Evolutionary conservation across 73 alveolate genomes (phyloP).

Genomic region (Paramecium sonneborni): DNA sequence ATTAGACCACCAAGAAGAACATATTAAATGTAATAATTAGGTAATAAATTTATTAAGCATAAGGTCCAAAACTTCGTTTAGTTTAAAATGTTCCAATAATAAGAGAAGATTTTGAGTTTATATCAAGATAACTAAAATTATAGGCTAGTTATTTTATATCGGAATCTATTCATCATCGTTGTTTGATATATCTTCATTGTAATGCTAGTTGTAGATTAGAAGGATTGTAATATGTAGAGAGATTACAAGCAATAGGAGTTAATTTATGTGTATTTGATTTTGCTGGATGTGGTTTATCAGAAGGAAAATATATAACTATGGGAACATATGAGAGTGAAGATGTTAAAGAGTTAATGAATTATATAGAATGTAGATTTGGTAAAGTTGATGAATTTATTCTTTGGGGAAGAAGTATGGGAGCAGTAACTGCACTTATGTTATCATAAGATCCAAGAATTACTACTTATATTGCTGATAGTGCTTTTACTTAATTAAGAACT

Average conservation of each 20-base stretch:
- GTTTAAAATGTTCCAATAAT: conserved; percentile 66
- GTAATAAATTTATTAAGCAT: conserved; percentile 13
- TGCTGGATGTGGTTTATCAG: conserved; percentile 94
- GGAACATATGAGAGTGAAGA: conserved; percentile 93
- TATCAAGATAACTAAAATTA: conserved; percentile 71
- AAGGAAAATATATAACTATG: conserved; percentile 91
- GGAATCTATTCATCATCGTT: conserved; percentile 77
- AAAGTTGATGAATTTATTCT: conserved; percentile 86
- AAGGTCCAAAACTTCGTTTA: conserved; percentile 60
- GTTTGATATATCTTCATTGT: conserved; percentile 92
- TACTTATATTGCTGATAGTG: conserved; percentile 90
- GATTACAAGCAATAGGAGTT: conserved; percentile 75
- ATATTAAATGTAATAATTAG: conserved; percentile 68
- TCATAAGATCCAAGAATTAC: conserved; percentile 80
- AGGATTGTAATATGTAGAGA: conserved; percentile 76
- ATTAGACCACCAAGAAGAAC: conserved; percentile 87
- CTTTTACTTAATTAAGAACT: conserved; percentile 81
- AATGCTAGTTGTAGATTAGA: conserved; percentile 92
- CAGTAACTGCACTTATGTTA: conserved; percentile 92
- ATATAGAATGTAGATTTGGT: conserved; percentile 74
- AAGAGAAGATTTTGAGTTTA: conserved; percentile 70
- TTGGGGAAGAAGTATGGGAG: conserved; percentile 99
- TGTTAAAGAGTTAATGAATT: conserved; percentile 78
- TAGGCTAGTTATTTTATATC: conserved; percentile 73
- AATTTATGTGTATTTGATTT: conserved; percentile 86